phyloP scores from a whole-genome alignment of 2,329 filamentous ascomycete species.

The Bipolaris cookei region DNA sequence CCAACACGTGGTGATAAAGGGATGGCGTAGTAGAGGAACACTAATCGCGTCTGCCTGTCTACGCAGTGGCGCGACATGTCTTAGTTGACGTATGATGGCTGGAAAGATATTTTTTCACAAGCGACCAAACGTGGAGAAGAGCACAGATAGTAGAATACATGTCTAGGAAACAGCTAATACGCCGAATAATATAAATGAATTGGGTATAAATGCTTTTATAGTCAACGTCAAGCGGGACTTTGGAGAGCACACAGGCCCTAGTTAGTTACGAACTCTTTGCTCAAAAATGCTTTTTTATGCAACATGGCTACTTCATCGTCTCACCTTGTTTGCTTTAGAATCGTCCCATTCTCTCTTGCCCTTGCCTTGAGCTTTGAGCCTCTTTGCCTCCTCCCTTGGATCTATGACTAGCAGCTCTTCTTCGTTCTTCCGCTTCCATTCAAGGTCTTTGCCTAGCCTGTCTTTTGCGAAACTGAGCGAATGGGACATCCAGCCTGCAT shows the following conservation, averaged over 20 bases:
- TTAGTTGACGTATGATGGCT: too few relatives aligned
- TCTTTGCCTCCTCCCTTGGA: conserved; percentile 79
- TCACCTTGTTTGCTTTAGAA: conserved; percentile 28
- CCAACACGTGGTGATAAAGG: background rate
- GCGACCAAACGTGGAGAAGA: background rate
- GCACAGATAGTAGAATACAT: background rate
- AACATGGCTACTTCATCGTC: conserved; percentile 12
- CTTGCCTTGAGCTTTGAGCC: conserved; percentile 64
- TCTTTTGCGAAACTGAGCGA: conserved; percentile 86
- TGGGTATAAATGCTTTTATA: background rate
- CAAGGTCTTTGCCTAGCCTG: conserved; percentile 85
- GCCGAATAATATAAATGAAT: background rate
- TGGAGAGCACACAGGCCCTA: background rate
- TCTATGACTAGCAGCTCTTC: conserved; percentile 94
- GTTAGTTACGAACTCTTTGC: background rate
- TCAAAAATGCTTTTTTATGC: background rate
- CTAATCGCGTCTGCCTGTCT: background rate
- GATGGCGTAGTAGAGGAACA: background rate
- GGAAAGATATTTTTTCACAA: background rate
- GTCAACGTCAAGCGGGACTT: background rate
- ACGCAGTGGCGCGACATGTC: background rate
- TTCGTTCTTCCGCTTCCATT: conserved; percentile 87
- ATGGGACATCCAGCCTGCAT: conserved; percentile 83
- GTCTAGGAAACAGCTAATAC: background rate
- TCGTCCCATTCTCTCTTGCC: conserved; percentile 40